Base-by-base conservation (phyloP, 805 yeast genomes). In the Saturnispora besseyi region DNA sequence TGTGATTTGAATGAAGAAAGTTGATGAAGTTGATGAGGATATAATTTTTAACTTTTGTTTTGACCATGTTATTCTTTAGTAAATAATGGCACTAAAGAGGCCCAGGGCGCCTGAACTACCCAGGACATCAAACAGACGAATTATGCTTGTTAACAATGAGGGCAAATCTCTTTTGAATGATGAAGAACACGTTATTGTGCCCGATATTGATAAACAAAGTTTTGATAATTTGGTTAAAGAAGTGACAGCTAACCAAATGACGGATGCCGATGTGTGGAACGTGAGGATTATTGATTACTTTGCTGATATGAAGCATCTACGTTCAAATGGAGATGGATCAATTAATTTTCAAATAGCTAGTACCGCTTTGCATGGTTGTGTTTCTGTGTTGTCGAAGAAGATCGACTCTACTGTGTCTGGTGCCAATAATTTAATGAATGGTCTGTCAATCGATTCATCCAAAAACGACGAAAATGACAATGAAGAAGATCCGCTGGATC, bases 351-450 rank as follows among this genome's bases (percentile, higher is more conserved):
- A 58, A 57, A 66, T 50, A 60, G 69, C 69, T 26, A 59, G 66
- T n/a, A 76, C 79, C 3, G 74, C 81, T 0, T 59, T 76, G n/a
- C 78, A 75, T 52, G 79, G 79, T 3, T 76, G 79, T 61, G 75
- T 75, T 41, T 75, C 75, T 60, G 71, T 76, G 33, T 71, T 75
- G 51, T 66, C 71, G 38, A 72, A 75, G 50, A 58, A 79, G 51
- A 75, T 76, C 12, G 81, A 76, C 54, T 70, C 76, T 4, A 56
- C 63, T 18, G 62, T 61, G 0, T 54, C 46, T 51, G 64, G 48
- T 60, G 62, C 59, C 46, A 65, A 62, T 55, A 69, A 67, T 48
- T 60, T 76, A 45, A 24, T 33, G 84, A 86, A 64, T 95, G 96
- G 3, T 66, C 87, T 50, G 81, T 55, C 60, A 4, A 65, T 57